A percentile compares a stretch with the other conserved stretches of the same genome.
Evolutionary conservation across 257 asterid species (phyloP).

Genomic region (Galeopsis tetrahit): DNA sequence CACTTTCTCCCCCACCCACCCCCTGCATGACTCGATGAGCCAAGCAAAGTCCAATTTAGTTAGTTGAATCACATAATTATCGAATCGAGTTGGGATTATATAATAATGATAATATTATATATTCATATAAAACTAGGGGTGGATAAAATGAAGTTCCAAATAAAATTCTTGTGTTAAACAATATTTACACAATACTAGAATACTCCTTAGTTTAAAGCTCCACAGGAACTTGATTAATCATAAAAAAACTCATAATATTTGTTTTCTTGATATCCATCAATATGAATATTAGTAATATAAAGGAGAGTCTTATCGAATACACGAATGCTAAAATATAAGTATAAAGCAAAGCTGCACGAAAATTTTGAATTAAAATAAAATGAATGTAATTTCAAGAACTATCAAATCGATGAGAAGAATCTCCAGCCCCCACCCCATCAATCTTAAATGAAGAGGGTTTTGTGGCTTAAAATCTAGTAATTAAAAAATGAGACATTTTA

Average conservation of each 20-base stretch:
- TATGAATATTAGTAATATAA: not conserved
- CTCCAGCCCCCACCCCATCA: conserved; percentile 7
- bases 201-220: too few species aligned
- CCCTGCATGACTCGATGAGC: not conserved
- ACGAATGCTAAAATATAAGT: not conserved
- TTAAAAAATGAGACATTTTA: too few species aligned
- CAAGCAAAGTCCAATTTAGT: not conserved
- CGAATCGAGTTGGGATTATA: too few species aligned
- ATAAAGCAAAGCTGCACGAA: not conserved
- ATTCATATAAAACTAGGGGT: too few species aligned
- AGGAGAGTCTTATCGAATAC: not conserved
- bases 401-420: conserved; percentile 25
- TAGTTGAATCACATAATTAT: not conserved
- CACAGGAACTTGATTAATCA: too few species aligned
- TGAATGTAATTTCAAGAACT: not conserved
- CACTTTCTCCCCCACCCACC: too few species aligned
- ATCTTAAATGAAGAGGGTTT: conserved; percentile 12
- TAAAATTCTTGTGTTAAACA: too few species aligned
- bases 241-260: not conserved
- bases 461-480: too few species aligned
- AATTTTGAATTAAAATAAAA: not conserved
- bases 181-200: not conserved
- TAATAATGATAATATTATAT: too few species aligned
- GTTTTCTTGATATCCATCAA: conserved; percentile 1
- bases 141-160: too few species aligned